phyloP scores from a whole-genome alignment of 192 early-diverging fungal species.

The Oehlia diaphana region DNA sequence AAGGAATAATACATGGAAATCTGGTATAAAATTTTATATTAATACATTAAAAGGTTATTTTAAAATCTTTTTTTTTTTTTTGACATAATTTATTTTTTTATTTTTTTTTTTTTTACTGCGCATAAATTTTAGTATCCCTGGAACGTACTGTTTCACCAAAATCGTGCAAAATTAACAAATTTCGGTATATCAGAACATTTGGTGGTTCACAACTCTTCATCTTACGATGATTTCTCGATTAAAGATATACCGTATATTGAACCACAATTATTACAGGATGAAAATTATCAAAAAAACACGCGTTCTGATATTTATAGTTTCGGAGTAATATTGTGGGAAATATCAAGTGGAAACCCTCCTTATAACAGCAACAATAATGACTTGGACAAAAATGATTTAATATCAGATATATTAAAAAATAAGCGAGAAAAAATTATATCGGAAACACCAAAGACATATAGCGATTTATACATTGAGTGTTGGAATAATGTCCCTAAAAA shows the following conservation, averaged over 20 bases:
- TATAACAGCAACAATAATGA: background rate
- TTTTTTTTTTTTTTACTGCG: background rate
- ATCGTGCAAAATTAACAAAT: background rate
- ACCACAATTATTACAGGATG: background rate
- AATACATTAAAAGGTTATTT: background rate
- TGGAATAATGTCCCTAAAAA: background rate
- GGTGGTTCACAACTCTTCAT: background rate
- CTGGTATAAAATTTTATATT: background rate
- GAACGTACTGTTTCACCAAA: background rate
- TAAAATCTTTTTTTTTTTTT: no score
- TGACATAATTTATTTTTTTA: no score
- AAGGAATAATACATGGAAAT: background rate
- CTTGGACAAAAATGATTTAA: background rate
- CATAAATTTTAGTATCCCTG: background rate
- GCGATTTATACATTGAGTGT: background rate
- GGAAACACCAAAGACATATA: background rate
- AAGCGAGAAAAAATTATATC: background rate
- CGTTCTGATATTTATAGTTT: constrained; percentile 12
- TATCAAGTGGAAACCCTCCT: background rate
- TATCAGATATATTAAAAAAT: background rate
- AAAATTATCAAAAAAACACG: background rate
- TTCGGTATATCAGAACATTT: background rate
- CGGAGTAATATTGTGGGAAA: background rate
- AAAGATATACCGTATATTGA: background rate
- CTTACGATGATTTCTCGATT: background rate